Conservation (phyloP, 179 eudicot genomes). For the Vitellaria paradoxa region DNA sequence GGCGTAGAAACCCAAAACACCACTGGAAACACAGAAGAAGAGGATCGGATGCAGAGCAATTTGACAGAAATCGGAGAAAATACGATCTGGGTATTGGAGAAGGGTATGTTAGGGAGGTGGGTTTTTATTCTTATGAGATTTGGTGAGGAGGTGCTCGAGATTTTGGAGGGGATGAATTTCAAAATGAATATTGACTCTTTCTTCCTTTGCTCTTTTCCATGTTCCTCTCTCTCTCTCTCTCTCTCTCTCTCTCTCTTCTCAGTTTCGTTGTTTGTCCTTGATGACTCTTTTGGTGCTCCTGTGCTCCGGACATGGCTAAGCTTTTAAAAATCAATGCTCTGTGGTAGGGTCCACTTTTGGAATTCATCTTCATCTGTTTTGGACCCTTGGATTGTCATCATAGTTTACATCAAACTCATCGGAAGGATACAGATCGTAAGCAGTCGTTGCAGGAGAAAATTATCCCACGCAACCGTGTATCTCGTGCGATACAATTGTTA, state of each 20-base stretch:
- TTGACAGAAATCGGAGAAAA: constrained; percentile 7
- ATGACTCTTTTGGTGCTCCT: background rate
- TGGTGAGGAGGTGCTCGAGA: constrained; percentile 16
- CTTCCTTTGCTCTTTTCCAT: background rate
- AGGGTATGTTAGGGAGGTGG: constrained; percentile 17
- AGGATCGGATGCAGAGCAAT: background rate
- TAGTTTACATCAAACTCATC: background rate
- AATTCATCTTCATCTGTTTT: background rate
- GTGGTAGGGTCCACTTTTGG: background rate
- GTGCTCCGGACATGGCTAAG: background rate
- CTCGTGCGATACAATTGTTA: no score
- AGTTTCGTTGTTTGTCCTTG: background rate
- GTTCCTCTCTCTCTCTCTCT: constrained; percentile 4
- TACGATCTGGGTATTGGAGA: constrained; percentile 27
- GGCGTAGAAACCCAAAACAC: background rate
- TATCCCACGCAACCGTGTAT: no score
- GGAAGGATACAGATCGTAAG: background rate
- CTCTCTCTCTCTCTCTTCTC: constrained; percentile 4
- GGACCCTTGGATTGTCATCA: constrained; percentile 11
- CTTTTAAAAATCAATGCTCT: background rate
- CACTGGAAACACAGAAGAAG: background rate
- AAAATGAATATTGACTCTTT: constrained; percentile 3
- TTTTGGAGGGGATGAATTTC: constrained; percentile 29
- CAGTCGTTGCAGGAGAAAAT: no score
- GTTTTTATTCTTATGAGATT: constrained; percentile 13